These are phyloP conservation scores for Sphaerostilbella broomeana DNA, from an alignment of 2,329 filamentous ascomycete species.

Conservation along the genomic window DNA sequence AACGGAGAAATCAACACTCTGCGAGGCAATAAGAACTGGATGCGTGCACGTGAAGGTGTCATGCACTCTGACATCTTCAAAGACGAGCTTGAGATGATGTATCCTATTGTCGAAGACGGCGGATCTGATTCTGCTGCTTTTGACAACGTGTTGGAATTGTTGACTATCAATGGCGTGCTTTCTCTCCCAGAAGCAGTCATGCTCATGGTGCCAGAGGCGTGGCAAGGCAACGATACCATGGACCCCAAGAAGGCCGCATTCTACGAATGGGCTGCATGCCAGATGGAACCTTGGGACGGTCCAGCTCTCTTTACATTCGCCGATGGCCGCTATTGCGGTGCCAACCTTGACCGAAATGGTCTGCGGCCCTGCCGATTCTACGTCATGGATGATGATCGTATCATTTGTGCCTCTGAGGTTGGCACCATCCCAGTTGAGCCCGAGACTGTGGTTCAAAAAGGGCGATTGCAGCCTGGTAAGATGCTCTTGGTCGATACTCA, in stretches of 20 bases:
- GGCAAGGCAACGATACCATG: slow-evolving; percentile 90
- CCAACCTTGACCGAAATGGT: slow-evolving; percentile 93
- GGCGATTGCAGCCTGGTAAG: slow-evolving; percentile 84
- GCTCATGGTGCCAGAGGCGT: slow-evolving; percentile 97
- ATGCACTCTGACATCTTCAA: slow-evolving; percentile 90
- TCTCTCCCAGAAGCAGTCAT: slow-evolving; percentile 95
- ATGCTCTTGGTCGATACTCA: slow-evolving; percentile 95
- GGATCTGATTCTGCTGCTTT: slow-evolving; percentile 96
- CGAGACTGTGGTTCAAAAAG: slow-evolving; percentile 85
- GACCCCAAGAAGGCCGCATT: slow-evolving; percentile 94
- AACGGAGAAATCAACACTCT: slow-evolving; percentile 98
- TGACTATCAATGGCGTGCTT: slow-evolving; percentile 92
- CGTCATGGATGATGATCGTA: slow-evolving; percentile 91
- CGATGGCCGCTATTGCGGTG: slow-evolving; percentile 92
- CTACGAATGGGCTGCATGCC: slow-evolving; percentile 96
- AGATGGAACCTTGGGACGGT: slow-evolving; percentile 99
- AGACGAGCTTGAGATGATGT: slow-evolving; percentile 82
- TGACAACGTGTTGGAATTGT: slow-evolving; percentile 89
- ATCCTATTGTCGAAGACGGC: slow-evolving; percentile 92
- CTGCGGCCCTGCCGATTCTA: slow-evolving; percentile 95
- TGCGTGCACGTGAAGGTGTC: slow-evolving; percentile 91
- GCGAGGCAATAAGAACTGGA: slow-evolving; percentile 99
- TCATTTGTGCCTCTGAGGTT: slow-evolving; percentile 94
- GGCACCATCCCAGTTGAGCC: slow-evolving; percentile 89
- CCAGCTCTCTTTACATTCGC: slow-evolving; percentile 96